phyloP scores from a whole-genome alignment of 176 grass and related monocot species.

The Tillandsia leiboldiana region DNA sequence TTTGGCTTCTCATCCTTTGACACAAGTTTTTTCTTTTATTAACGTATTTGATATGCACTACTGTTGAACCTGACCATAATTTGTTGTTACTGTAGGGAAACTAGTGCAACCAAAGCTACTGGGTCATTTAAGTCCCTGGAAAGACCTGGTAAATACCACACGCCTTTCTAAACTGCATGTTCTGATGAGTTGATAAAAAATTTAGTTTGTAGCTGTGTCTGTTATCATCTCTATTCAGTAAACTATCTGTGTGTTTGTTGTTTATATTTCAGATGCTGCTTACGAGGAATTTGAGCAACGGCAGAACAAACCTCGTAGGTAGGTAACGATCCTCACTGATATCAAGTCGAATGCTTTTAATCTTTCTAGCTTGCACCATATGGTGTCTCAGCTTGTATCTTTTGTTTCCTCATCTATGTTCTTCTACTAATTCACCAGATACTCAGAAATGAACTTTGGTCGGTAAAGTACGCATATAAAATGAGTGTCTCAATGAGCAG shows the following conservation, averaged over 20 bases:
- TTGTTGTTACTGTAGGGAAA: conserved; percentile 8
- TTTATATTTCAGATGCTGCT: conserved; percentile 47
- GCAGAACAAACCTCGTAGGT: conserved; percentile 96
- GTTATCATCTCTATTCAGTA: background rate
- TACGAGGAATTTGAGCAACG: conserved; percentile 73
- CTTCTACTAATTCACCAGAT: conserved; percentile 39
- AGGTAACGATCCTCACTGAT: conserved; percentile 10
- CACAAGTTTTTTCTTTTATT: background rate
- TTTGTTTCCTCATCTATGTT: background rate
- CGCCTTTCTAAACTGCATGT: background rate
- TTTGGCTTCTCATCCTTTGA: background rate
- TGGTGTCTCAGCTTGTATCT: background rate
- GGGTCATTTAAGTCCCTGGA: background rate
- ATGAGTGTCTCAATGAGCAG: conserved; percentile 19
- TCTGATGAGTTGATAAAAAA: conserved; percentile 5
- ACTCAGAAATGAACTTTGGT: conserved; percentile 98
- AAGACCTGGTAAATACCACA: conserved; percentile 6
- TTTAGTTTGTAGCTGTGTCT: background rate
- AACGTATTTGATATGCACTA: background rate
- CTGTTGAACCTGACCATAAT: background rate
- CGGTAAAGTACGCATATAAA: conserved; percentile 54
- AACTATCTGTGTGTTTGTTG: conserved; percentile 16
- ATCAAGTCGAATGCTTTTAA: background rate
- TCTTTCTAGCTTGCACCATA: background rate
- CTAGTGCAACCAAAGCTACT: background rate